Percentiles rank a stretch among this genome's conserved stretches.
These are phyloP conservation scores for Drechslera avenae DNA, from an alignment of 2,329 filamentous ascomycete species.

Conservation along the genomic window DNA sequence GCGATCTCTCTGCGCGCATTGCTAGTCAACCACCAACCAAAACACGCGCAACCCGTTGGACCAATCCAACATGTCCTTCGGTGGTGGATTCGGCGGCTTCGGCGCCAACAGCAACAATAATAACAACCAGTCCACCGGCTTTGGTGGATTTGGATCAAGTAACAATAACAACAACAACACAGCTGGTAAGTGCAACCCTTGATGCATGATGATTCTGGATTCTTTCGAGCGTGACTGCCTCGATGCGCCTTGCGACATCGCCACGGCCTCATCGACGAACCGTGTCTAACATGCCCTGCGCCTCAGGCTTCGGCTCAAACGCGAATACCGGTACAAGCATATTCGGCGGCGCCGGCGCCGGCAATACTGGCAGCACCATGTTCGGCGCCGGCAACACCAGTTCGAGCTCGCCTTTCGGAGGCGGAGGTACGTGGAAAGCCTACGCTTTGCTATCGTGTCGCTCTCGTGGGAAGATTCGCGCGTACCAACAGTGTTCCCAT, in stretches of 20 bases:
- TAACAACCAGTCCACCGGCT: conserved; percentile 35
- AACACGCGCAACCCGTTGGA: conserved; percentile 33
- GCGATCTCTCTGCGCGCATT: conserved; percentile 28
- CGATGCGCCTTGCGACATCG: conserved; percentile 38
- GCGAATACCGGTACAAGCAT: conserved; percentile 40
- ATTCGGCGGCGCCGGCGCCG: conserved; percentile 40
- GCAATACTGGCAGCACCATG: conserved; percentile 36
- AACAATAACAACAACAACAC: conserved; percentile 42
- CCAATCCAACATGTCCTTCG: conserved; percentile 55
- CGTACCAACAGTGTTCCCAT: background rate
- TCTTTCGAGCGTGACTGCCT: conserved; percentile 31
- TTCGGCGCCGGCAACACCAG: conserved; percentile 40
- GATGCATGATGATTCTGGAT: conserved; percentile 16
- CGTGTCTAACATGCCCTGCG: conserved; percentile 48
- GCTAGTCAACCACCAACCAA: conserved; percentile 19
- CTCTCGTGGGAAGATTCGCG: conserved; percentile 11
- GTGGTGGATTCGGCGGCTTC: conserved; percentile 54
- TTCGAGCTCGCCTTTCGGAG: conserved; percentile 41
- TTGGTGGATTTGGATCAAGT: conserved; percentile 51
- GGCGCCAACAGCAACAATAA: conserved; percentile 45
- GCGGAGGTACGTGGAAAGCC: conserved; percentile 47
- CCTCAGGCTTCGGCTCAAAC: conserved; percentile 50
- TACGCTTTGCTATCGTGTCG: conserved; percentile 41
- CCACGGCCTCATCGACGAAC: conserved; percentile 34
- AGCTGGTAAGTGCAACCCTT: conserved; percentile 57